Evolutionary conservation across 129 eudicot genomes (phyloP), one percentile per base, ranked within the genome.

Genomic region (Ambrosia artemisiifolia): DNA sequence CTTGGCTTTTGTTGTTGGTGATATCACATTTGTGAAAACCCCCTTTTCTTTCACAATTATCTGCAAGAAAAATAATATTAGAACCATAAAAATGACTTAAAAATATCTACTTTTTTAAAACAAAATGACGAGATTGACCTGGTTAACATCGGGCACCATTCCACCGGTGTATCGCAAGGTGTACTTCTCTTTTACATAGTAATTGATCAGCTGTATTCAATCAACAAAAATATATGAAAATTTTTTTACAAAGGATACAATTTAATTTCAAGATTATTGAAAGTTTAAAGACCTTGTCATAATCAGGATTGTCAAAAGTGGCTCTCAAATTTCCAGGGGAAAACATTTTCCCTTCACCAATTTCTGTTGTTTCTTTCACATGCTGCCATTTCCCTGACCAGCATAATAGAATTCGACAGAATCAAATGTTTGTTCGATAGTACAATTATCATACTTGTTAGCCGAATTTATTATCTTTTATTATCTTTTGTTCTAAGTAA

Each of bases 141-240:
- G 99, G 83, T 95, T 95, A 60, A 95, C 99, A 85, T 95, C 99
- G 4, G 99, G 99, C 72, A 95, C 99, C 99, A 94, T 94, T 84
- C 99, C 99, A 71, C 99, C 99, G 0, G 99, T 94, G 97, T 94
- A 94, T 40, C 99, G 50, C 81, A 95, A 82, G 35, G 99, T 95
- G 94, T 90, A 95, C 72, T 95, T 95, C 85, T 95, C 96, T 70
- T 72, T 82, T 4, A 95, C 91, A 24, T 95, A 95, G 84, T 90
- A 90, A 83, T 90, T 89, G 79, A 95, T 84, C 73, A 95, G 77
- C 97, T 95, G 95, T 18, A 36, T 59, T 54, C 14, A 20, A 72
- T 56, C 46, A 44, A 42, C 12, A 13, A 35, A 32, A 30, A 53
- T 19, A 56, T 56, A 24, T 11, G 0, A 30, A 57, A 57, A 3